Evolutionary conservation across 768 basidiomycete species (phyloP), one percentile per base, ranked within the genome.

Genomic region (Cyclocybe cylindracea): DNA sequence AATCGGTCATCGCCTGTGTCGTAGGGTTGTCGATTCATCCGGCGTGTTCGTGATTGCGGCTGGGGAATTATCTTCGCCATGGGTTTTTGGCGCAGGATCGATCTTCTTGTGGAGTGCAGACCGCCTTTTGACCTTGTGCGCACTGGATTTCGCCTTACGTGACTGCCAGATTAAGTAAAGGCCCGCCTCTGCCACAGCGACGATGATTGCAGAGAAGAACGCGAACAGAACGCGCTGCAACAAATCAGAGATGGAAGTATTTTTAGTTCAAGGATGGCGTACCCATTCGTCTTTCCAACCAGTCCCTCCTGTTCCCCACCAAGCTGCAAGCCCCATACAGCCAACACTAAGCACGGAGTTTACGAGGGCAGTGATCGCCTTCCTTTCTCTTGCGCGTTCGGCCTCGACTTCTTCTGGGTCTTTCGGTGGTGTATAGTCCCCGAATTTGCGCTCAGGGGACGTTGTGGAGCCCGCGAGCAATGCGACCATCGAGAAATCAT

Each of bases 251-350:
- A 41, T 18, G 34, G 31, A 36, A 35, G 36, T 32, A 8, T 29
- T 52, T 37, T 37, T 32, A 31, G 59, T 39, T 29, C 44, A 14
- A 18, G 46, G 42, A 10, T 13, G 4, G 70, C 88, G 49, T 62
- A 90, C 91, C 86, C 86, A 90, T 77, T 92, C 91, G 52, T 84
- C 71, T 50, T 68, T 78, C 86, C 87, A 85, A 1, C 80, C 77
- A 6, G 81, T 75, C 57, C 71, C 73, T 43, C 80, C 80, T 37
- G 87, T 82, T 18, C 83, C 89, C 82, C 84, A 89, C 84, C 84
- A 91, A 13, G 80, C 76, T 4, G 86, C 87, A 44, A 80, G 74
- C 3, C 85, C 89, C 0, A 85, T 80, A 5, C 84, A 84, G 34
- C 73, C 66, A 38, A 92, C 73, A 60, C 88, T 91, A 44, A 92